Conservation (phyloP, 208 protist genomes). For the Trypanosoma rangeli region DNA sequence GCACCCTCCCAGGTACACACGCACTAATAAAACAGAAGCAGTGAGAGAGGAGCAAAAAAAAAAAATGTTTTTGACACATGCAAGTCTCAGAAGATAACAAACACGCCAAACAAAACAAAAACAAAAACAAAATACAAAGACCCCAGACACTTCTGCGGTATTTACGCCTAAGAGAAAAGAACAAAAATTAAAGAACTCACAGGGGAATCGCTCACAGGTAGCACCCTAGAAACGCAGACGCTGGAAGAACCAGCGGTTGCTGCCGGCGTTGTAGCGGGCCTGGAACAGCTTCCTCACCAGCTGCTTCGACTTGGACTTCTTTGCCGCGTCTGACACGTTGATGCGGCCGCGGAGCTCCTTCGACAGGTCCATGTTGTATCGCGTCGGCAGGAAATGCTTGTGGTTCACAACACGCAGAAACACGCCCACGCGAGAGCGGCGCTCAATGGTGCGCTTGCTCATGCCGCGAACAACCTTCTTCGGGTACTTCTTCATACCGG, state of each 20-base stretch:
- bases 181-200: slow-evolving; percentile 7
- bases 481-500: slow-evolving; percentile 96
- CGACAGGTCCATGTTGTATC: slow-evolving; percentile 94
- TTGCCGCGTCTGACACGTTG: slow-evolving; percentile 87
- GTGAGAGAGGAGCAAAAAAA: slow-evolving; percentile 14
- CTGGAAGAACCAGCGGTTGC: slow-evolving; percentile 99
- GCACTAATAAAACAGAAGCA: slow-evolving; percentile 10
- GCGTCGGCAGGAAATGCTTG: slow-evolving; percentile 98
- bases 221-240: slow-evolving; percentile 96
- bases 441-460: slow-evolving; percentile 92
- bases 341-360: slow-evolving; percentile 91
- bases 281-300: slow-evolving; percentile 92
- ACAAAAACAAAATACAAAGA: not conserved
- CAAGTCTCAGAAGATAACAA: not conserved
- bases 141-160: not conserved
- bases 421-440: slow-evolving; percentile 92
- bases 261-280: slow-evolving; percentile 95
- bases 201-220: not conserved
- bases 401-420: slow-evolving; percentile 98
- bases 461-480: slow-evolving; percentile 94
- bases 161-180: not conserved
- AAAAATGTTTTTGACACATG: slow-evolving; percentile 5
- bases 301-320: slow-evolving; percentile 85
- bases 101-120: not conserved
- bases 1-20: not conserved